phyloP scores from a whole-genome alignment of 306 rosid species.

The Pyrus betulifolia region DNA sequence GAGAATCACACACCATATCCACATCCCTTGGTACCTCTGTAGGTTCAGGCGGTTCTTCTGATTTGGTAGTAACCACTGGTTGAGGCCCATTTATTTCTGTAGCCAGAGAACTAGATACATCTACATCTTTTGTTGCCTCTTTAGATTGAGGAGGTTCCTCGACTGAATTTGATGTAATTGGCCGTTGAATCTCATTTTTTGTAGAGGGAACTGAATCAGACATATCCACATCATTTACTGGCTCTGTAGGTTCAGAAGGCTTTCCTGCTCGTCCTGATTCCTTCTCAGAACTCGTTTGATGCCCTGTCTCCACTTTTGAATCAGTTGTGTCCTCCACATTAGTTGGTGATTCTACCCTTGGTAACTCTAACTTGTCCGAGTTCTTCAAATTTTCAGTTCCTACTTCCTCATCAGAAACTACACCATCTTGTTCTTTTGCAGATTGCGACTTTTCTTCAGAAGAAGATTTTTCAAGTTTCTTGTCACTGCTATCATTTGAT shows the following conservation, averaged over 20 bases:
- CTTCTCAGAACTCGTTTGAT: constrained; percentile 35
- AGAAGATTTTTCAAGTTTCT: constrained; percentile 31
- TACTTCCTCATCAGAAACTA: constrained; percentile 20
- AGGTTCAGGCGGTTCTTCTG: constrained; percentile 29
- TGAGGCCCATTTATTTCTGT: constrained; percentile 18
- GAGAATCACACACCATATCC: constrained; percentile 37
- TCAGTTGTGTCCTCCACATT: constrained; percentile 26
- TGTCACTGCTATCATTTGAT: constrained; percentile 24
- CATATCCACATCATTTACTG: constrained; percentile 28
- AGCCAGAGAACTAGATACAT: constrained; percentile 27
- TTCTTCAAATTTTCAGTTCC: constrained; percentile 30
- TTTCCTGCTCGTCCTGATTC: constrained; percentile 32
- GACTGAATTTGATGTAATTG: constrained; percentile 25
- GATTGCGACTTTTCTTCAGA: constrained; percentile 33
- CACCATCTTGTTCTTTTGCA: constrained; percentile 31
- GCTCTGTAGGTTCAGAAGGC: constrained; percentile 26
- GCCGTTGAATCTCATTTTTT: constrained; percentile 35
- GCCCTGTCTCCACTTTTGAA: constrained; percentile 36
- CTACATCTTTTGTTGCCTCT: constrained; percentile 29
- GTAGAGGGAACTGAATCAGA: constrained; percentile 36
- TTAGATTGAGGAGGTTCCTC: constrained; percentile 24
- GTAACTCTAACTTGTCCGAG: constrained; percentile 28
- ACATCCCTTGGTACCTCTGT: constrained; percentile 35
- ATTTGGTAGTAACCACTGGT: constrained; percentile 13
- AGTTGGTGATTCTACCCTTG: constrained; percentile 32